Evolutionary conservation across 345 rosid species (phyloP).

Genomic region (Lepidium sativum): DNA sequence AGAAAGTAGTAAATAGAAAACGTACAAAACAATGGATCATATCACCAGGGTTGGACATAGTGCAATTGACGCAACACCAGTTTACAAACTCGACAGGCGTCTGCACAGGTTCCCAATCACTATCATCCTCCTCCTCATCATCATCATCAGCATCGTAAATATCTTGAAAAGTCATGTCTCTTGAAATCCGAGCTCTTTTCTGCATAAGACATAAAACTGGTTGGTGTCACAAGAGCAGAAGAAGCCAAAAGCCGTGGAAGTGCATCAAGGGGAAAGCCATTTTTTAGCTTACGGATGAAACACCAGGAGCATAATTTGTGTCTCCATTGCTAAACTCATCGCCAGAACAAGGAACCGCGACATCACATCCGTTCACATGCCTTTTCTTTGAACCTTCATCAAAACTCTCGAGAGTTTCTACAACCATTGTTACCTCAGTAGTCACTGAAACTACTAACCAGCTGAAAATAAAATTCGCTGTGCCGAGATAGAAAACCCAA

Average conservation of each 20-base stretch:
- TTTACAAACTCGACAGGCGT: conserved; percentile 44
- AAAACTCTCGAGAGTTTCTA: conserved; percentile 37
- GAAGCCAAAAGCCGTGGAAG: neutral
- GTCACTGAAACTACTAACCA: conserved; percentile 18
- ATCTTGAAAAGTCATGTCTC: conserved; percentile 69
- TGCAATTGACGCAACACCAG: conserved; percentile 93
- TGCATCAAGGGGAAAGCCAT: neutral
- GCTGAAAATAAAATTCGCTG: neutral
- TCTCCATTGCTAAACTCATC: conserved; percentile 33
- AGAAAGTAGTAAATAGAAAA: neutral
- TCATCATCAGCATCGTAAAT: conserved; percentile 47
- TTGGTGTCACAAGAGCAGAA: neutral
- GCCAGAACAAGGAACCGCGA: conserved; percentile 14
- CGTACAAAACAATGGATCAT: conserved; percentile 68
- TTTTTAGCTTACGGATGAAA: conserved; percentile 33
- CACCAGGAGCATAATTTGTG: conserved; percentile 15
- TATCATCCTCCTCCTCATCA: conserved; percentile 84
- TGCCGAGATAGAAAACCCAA: neutral
- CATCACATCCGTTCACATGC: conserved; percentile 33
- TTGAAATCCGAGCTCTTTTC: conserved; percentile 40
- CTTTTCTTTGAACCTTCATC: conserved; percentile 29
- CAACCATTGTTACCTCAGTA: conserved; percentile 40
- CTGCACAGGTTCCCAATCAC: conserved; percentile 88
- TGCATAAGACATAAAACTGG: conserved; percentile 17
- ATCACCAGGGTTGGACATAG: conserved; percentile 70